Evolutionary conservation across 805 yeast genomes (phyloP).

Genomic region (Kregervanrija delftensis): DNA sequence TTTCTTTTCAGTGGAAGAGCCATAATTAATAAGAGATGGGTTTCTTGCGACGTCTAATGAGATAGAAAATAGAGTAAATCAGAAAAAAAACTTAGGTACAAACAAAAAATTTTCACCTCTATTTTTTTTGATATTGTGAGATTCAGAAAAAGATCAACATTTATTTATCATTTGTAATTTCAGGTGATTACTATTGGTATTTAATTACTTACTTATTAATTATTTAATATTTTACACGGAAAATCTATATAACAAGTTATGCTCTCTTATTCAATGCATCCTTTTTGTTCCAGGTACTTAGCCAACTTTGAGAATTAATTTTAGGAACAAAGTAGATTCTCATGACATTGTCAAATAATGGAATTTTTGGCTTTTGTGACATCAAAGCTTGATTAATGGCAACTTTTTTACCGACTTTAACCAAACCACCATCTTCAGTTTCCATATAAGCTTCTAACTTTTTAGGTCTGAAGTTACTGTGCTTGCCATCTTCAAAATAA

Average conservation of each 20-base stretch:
- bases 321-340: slow-evolving; percentile 78
- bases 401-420: slow-evolving; percentile 76
- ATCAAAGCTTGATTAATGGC: slow-evolving; percentile 58
- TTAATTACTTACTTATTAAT: too few species aligned
- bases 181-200: too few species aligned
- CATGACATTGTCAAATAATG: slow-evolving; percentile 68
- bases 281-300: slow-evolving; percentile 56
- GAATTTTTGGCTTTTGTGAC: slow-evolving; percentile 57
- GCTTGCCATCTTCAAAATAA: slow-evolving; percentile 62
- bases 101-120: too few species aligned
- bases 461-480: slow-evolving; percentile 48
- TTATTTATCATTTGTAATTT: too few species aligned
- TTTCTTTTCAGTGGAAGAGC: slow-evolving; percentile 26
- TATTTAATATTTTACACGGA: too few species aligned
- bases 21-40: not conserved
- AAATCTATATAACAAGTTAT: too few species aligned
- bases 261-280: slow-evolving; percentile 45
- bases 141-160: too few species aligned
- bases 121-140: too few species aligned
- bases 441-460: slow-evolving; percentile 74
- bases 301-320: slow-evolving; percentile 56
- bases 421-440: slow-evolving; percentile 75
- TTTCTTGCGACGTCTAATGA: too few species aligned
- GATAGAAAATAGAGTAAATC: too few species aligned
- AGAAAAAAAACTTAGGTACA: too few species aligned